Conservation (phyloP, 768 basidiomycete species). For the Leccinum subgranulosum region DNA sequence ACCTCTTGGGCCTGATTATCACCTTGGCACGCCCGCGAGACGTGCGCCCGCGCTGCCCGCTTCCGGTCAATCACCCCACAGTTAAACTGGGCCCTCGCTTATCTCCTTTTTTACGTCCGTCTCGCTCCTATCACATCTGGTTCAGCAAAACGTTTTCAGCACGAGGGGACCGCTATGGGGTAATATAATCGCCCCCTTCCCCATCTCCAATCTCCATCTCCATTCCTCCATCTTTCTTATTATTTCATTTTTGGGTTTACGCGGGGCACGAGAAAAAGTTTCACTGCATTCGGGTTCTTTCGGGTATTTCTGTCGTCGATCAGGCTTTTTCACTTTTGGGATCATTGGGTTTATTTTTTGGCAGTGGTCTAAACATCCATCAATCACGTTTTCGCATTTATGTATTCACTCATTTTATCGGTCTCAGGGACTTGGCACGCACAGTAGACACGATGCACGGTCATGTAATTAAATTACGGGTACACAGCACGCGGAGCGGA, state of each 20-base stretch:
- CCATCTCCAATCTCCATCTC: neutral
- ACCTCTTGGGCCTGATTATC: neutral
- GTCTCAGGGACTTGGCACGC: conserved; percentile 1
- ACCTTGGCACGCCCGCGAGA: neutral
- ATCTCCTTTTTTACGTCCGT: conserved; percentile 23
- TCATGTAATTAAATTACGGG: conserved; percentile 11
- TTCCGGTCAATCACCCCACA: conserved; percentile 14
- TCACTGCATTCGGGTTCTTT: neutral
- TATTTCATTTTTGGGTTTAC: conserved; percentile 14
- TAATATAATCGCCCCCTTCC: neutral
- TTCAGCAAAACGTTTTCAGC: conserved; percentile 21
- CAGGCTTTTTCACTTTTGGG: conserved; percentile 4
- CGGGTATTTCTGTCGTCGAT: neutral
- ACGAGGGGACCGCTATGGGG: conserved; percentile 15
- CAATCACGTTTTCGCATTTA: conserved; percentile 9
- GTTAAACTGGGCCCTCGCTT: conserved; percentile 7
- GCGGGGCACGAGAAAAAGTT: conserved; percentile 8
- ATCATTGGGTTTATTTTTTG: conserved; percentile 1
- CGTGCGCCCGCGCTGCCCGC: neutral
- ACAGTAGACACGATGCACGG: conserved; percentile 11
- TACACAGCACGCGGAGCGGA: conserved; percentile 9
- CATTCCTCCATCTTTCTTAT: neutral
- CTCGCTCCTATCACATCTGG: neutral
- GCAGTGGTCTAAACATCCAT: conserved; percentile 1
- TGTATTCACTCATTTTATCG: conserved; percentile 21